Percentiles rank a stretch among this genome's conserved stretches.
Evolutionary conservation across 306 rosid species (phyloP).

Genomic region (Phaseolus lunatus): DNA sequence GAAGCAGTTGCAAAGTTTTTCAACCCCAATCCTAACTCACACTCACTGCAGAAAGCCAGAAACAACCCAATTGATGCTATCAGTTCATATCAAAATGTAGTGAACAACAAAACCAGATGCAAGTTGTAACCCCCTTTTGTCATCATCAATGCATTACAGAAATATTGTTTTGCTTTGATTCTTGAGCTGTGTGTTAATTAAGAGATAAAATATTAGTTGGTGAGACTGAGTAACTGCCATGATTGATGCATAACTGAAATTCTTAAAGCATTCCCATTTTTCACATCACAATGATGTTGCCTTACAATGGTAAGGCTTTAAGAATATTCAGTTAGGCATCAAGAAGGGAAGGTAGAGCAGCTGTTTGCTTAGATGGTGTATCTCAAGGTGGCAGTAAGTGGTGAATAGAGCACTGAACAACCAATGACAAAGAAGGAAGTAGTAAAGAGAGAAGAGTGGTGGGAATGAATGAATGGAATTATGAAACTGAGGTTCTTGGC

Average conservation of each 20-base stretch:
- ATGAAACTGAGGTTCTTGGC: not conserved
- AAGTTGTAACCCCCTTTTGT: not conserved
- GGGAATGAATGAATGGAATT: not conserved
- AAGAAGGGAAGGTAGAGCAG: not conserved
- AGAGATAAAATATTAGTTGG: not conserved
- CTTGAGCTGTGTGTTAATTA: not conserved
- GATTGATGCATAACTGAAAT: slow-evolving; percentile 15
- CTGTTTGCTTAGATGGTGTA: not conserved
- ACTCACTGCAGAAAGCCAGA: not conserved
- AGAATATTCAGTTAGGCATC: not conserved
- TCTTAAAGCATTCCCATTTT: not conserved
- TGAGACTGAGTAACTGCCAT: not conserved
- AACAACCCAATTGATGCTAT: not conserved
- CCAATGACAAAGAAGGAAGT: not conserved
- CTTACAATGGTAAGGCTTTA: not conserved
- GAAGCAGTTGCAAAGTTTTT: not conserved
- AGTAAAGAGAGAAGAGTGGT: not conserved
- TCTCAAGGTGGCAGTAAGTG: not conserved
- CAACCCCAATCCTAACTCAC: not conserved
- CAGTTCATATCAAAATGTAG: not conserved
- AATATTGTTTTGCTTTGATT: not conserved
- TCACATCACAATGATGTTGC: not conserved
- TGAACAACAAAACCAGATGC: not conserved
- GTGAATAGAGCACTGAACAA: not conserved
- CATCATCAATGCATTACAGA: not conserved